Evolutionary conservation across 2,329 filamentous ascomycete genomes (phyloP).

Genomic region (Fusarium sp.): DNA sequence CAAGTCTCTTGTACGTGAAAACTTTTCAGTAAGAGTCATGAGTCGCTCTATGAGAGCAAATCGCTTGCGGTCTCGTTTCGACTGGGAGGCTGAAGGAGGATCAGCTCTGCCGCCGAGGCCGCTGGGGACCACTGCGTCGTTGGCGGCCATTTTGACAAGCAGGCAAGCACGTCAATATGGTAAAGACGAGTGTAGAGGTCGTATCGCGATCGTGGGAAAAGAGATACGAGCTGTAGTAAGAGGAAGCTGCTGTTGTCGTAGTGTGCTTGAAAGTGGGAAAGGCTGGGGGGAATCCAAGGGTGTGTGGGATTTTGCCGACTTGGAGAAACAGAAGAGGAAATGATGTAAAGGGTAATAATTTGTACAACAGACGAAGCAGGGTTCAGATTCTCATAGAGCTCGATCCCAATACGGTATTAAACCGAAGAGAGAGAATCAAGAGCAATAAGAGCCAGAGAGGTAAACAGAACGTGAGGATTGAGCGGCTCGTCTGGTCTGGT

Average conservation of each 20-base stretch:
- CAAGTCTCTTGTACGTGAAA: conserved; percentile 79
- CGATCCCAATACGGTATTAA: background rate
- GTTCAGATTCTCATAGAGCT: background rate
- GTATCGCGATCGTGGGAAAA: background rate
- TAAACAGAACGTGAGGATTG: background rate
- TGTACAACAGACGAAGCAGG: background rate
- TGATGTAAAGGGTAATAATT: conserved; percentile 11
- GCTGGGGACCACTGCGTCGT: conserved; percentile 48
- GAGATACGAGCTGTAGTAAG: background rate
- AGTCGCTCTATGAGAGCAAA: conserved; percentile 83
- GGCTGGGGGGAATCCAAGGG: conserved; percentile 22
- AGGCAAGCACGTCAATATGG: conserved; percentile 2
- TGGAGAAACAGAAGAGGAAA: conserved; percentile 16
- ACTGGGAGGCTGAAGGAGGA: conserved; percentile 57
- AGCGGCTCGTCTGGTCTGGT: background rate
- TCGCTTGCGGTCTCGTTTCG: conserved; percentile 90
- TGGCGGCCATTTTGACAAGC: conserved; percentile 50
- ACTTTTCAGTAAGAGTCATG: conserved; percentile 75
- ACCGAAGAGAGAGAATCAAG: background rate
- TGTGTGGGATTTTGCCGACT: conserved; percentile 17
- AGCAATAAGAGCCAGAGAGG: conserved; percentile 2
- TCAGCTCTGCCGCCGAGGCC: conserved; percentile 48
- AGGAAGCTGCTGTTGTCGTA: conserved; percentile 9
- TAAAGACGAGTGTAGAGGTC: background rate
- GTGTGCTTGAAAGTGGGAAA: conserved; percentile 18